phyloP scores from a whole-genome alignment of 192 early-diverging fungal species.

The Entomortierella beljakovae region DNA sequence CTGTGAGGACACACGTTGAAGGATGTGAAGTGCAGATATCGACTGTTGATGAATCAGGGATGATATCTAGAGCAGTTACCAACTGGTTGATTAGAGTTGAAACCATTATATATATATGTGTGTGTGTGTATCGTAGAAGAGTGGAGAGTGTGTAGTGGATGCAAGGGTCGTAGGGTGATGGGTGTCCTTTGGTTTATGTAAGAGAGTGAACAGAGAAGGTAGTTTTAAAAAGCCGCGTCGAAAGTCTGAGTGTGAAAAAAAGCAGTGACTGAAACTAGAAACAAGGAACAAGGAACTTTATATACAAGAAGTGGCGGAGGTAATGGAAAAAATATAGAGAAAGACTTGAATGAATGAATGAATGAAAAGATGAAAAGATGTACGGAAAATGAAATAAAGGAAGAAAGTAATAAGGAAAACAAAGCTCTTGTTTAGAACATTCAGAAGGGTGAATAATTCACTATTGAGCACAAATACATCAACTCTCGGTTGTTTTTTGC shows the following conservation, averaged over 20 bases:
- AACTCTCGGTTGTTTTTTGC: too few relatives aligned
- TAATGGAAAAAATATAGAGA: not conserved
- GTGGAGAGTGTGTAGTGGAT: not conserved
- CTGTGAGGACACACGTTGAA: conserved; percentile 15
- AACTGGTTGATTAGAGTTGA: conserved; percentile 39
- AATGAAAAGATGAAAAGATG: too few relatives aligned
- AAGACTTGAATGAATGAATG: too few relatives aligned
- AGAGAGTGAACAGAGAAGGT: not conserved
- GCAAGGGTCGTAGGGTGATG: not conserved
- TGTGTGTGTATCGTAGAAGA: not conserved
- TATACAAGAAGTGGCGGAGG: not conserved
- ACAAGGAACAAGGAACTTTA: not conserved
- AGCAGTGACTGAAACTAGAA: not conserved
- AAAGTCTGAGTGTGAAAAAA: not conserved
- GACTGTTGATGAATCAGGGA: conserved; percentile 17
- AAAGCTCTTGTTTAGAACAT: too few relatives aligned
- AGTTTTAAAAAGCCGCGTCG: not conserved
- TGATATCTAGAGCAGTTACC: conserved; percentile 32
- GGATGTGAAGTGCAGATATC: conserved; percentile 33
- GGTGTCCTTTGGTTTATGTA: too few relatives aligned
- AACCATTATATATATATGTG: conserved; percentile 6
- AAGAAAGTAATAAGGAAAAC: too few relatives aligned
- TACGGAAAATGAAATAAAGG: too few relatives aligned
- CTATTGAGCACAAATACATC: too few relatives aligned
- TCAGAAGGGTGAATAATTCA: too few relatives aligned